Conservation (phyloP, 1,139 yeast species). For the Komagataea norvegica region DNA sequence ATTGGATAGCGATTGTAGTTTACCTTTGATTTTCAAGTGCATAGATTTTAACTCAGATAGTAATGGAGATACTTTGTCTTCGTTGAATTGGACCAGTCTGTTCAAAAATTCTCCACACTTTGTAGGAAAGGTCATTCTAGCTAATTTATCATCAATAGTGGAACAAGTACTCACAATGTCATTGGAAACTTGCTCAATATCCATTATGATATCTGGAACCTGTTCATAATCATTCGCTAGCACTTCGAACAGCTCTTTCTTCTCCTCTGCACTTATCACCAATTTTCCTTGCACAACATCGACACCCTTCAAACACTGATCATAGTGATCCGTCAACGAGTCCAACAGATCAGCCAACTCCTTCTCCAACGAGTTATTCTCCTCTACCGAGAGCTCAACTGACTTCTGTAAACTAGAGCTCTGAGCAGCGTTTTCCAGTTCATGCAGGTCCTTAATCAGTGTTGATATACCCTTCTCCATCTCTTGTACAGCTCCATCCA, state of each 20-base stretch:
- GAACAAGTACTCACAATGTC: constrained; percentile 29
- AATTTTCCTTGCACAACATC: constrained; percentile 27
- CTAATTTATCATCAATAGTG: constrained; percentile 23
- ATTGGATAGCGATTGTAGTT: background rate
- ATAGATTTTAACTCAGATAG: background rate
- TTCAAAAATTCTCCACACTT: constrained; percentile 3
- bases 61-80: constrained; percentile 1
- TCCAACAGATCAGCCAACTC: constrained; percentile 68
- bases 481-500: background rate
- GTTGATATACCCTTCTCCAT: background rate
- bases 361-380: constrained; percentile 53
- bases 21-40: background rate
- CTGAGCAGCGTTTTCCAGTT: constrained; percentile 4
- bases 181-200: constrained; percentile 29
- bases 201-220: constrained; percentile 33
- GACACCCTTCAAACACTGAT: constrained; percentile 55
- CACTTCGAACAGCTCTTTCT: constrained; percentile 35
- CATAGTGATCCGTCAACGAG: constrained; percentile 76
- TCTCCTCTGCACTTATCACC: constrained; percentile 24
- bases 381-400: constrained; percentile 25
- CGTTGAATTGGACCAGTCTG: constrained; percentile 1
- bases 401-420: constrained; percentile 6
- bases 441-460: constrained; percentile 1
- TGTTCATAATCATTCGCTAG: constrained; percentile 36
- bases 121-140: background rate